These are phyloP conservation scores for Aspergillus sp. DNA, from an alignment of 2,329 filamentous ascomycete species.

Conservation along the genomic window DNA sequence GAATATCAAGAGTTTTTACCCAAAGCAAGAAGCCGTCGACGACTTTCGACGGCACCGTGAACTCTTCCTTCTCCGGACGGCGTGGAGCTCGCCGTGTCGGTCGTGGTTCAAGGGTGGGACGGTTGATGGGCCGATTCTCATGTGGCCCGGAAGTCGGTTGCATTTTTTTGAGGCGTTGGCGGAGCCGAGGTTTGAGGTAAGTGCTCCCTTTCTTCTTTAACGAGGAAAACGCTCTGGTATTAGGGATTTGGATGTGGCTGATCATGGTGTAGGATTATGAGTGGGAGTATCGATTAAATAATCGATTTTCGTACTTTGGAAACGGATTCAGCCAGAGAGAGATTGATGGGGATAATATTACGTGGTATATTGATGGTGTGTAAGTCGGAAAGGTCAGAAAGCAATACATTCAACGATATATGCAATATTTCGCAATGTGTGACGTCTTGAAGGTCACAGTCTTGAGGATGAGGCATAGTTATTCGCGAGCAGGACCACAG, in stretches of 20 bases:
- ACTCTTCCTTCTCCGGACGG: slow-evolving; percentile 16
- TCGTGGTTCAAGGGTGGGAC: slow-evolving; percentile 22
- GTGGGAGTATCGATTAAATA: slow-evolving; percentile 21
- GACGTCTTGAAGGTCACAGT: not conserved
- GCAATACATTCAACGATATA: not conserved
- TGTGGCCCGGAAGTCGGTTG: slow-evolving; percentile 29
- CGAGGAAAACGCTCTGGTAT: too few relatives aligned
- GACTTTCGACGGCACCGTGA: slow-evolving; percentile 17
- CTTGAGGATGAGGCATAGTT: not conserved
- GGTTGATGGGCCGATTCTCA: slow-evolving; percentile 19
- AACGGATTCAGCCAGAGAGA: slow-evolving; percentile 25
- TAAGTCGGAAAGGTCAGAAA: not conserved
- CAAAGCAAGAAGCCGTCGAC: not conserved
- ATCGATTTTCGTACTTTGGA: slow-evolving; percentile 27
- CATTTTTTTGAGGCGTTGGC: slow-evolving; percentile 32
- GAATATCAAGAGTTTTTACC: not conserved
- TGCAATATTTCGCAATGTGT: not conserved
- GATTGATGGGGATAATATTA: slow-evolving; percentile 21
- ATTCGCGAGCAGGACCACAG: not conserved
- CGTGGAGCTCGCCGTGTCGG: slow-evolving; percentile 17
- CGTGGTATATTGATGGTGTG: slow-evolving; percentile 4
- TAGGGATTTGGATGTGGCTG: not conserved
- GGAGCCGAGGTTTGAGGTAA: slow-evolving; percentile 27
- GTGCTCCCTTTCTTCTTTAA: too few relatives aligned
- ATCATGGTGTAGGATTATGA: slow-evolving; percentile 23